Conservation (phyloP, 345 rosid genomes). For the Hypericum androsaemum region DNA sequence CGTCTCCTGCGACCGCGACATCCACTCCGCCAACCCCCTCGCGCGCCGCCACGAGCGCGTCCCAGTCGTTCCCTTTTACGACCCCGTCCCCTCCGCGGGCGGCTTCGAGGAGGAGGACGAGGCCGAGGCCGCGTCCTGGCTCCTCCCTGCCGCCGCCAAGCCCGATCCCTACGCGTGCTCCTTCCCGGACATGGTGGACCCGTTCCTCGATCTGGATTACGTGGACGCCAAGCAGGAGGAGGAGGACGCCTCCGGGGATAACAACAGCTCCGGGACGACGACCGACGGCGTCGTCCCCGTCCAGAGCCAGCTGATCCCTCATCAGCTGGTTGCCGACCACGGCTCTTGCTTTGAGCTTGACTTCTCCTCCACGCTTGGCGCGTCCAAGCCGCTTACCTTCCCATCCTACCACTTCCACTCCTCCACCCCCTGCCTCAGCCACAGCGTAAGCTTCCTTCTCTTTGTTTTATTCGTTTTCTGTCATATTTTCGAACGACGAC, state of each 20-base stretch:
- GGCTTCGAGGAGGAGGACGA: conserved; percentile 62
- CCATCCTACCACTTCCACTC: conserved; percentile 20
- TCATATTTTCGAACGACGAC: background rate
- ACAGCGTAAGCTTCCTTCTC: conserved; percentile 43
- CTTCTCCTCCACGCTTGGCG: conserved; percentile 18
- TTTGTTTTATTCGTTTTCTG: background rate
- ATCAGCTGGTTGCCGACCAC: conserved; percentile 34
- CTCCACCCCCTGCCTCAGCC: conserved; percentile 39
- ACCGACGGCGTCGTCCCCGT: conserved; percentile 86
- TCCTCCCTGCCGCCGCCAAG: conserved; percentile 37
- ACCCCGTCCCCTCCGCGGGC: conserved; percentile 31
- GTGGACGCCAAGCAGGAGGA: conserved; percentile 56
- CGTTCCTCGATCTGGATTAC: conserved; percentile 66
- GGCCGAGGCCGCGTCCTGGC: conserved; percentile 82
- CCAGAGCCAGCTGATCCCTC: conserved; percentile 28
- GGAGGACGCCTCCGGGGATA: conserved; percentile 57
- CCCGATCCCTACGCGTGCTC: conserved; percentile 11
- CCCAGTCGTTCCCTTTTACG: conserved; percentile 70
- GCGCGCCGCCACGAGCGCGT: conserved; percentile 92
- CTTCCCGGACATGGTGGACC: conserved; percentile 58
- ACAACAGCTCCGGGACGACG: no score
- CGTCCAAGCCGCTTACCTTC: conserved; percentile 35
- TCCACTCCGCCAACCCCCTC: conserved; percentile 90
- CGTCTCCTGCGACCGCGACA: conserved; percentile 85
- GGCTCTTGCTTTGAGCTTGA: conserved; percentile 57